Conservation (phyloP, 2,329 filamentous ascomycete genomes). For the Fusarium sp. region DNA sequence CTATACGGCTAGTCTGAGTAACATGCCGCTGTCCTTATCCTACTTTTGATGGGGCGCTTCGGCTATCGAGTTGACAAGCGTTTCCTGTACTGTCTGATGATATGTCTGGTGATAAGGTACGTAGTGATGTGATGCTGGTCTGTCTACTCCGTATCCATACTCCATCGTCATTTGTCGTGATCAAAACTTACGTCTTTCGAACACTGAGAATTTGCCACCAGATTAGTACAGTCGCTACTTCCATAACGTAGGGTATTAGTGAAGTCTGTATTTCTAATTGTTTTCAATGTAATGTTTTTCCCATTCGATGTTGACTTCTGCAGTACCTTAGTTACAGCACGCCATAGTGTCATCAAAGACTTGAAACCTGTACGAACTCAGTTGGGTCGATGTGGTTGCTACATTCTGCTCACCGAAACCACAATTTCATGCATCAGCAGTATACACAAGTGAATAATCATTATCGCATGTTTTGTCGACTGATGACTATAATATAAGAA, state of each 20-base stretch:
- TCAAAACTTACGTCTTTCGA: not conserved
- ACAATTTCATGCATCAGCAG: too few relatives aligned
- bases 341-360: too few relatives aligned
- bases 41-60: slow-evolving; percentile 2
- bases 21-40: not conserved
- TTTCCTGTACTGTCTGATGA: not conserved
- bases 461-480: not conserved
- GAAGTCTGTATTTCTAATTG: not conserved
- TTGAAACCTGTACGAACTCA: not conserved
- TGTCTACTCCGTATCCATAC: not conserved
- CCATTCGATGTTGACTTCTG: not conserved
- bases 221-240: not conserved
- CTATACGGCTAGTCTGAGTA: not conserved
- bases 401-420: too few relatives aligned
- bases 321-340: too few relatives aligned
- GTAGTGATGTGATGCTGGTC: not conserved
- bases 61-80: slow-evolving; percentile 13
- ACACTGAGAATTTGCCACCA: not conserved
- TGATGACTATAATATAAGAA: not conserved
- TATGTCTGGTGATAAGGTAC: not conserved
- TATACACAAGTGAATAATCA: not conserved
- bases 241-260: not conserved
- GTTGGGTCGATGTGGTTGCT: not conserved
- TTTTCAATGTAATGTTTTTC: too few relatives aligned
- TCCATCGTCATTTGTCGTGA: not conserved